phyloP scores from a whole-genome alignment of 768 basidiomycete species.

The Pholiota conissans region DNA sequence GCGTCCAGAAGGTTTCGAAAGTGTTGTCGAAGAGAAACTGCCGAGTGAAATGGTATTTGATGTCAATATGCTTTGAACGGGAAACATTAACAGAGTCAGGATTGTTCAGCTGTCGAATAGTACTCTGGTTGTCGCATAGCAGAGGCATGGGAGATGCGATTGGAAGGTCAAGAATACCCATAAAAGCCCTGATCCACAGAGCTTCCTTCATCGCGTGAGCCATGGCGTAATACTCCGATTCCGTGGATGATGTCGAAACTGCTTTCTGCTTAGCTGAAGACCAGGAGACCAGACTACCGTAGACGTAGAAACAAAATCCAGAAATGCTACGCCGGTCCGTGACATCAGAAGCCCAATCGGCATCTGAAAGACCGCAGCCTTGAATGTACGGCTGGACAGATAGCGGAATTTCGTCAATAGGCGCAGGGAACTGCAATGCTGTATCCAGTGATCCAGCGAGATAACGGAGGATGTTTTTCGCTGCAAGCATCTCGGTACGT shows the following conservation, averaged over 20 bases:
- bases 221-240: conserved; percentile 39
- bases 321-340: conserved; percentile 29
- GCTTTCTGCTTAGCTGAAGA: conserved; percentile 30
- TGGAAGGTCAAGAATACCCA: conserved; percentile 1
- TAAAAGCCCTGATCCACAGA: conserved; percentile 28
- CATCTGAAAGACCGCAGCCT: conserved; percentile 21
- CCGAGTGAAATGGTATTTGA: conserved; percentile 13
- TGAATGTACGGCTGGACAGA: conserved; percentile 5
- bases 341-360: conserved; percentile 31
- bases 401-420: not conserved
- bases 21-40: conserved; percentile 2
- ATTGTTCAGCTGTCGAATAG: not conserved
- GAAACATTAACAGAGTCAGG: not conserved
- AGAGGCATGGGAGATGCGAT: conserved; percentile 2
- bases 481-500: conserved; percentile 25
- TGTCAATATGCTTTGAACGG: conserved; percentile 11
- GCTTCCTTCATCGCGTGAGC: conserved; percentile 24
- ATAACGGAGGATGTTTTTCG: conserved; percentile 32
- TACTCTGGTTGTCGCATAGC: conserved; percentile 8
- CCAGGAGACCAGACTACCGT: conserved; percentile 32
- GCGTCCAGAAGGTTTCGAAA: conserved; percentile 20
- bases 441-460: conserved; percentile 27
- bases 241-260: conserved; percentile 34
- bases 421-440: conserved; percentile 17
- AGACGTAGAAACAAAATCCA: conserved; percentile 34